A percentile compares a stretch with the other conserved stretches of the same genome.
These are phyloP conservation scores for Acacia crassicarpa DNA, from an alignment of 306 rosid species.

Conservation along the genomic window DNA sequence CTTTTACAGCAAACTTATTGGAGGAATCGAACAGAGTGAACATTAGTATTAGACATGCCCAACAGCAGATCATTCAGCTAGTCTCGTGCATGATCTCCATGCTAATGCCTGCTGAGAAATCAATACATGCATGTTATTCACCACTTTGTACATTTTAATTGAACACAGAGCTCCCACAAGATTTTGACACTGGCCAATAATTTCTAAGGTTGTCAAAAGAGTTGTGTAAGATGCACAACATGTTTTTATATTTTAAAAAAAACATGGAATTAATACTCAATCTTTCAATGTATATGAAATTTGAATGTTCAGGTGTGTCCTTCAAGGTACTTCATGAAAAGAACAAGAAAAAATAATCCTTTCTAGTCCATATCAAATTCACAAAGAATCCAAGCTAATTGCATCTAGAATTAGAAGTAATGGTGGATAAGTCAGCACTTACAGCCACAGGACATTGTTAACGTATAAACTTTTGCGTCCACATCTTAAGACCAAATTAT, in stretches of 20 bases:
- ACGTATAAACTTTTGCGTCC: too few relatives aligned
- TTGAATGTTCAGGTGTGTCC: not conserved
- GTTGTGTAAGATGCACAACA: not conserved
- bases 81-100: slow-evolving; percentile 13
- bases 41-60: slow-evolving; percentile 13
- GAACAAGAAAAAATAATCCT: not conserved
- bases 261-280: not conserved
- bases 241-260: not conserved
- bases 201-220: slow-evolving; percentile 9
- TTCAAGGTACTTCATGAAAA: slow-evolving; percentile 1
- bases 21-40: slow-evolving; percentile 16
- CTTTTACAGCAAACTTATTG: slow-evolving; percentile 36
- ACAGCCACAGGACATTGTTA: too few relatives aligned
- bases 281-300: not conserved
- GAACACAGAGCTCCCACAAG: not conserved
- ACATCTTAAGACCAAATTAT: not conserved
- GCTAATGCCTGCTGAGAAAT: slow-evolving; percentile 38
- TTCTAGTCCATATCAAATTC: slow-evolving; percentile 2
- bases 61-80: slow-evolving; percentile 26
- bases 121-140: slow-evolving; percentile 29
- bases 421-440: too few relatives aligned
- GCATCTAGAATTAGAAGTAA: too few relatives aligned
- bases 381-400: not conserved
- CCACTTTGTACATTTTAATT: not conserved
- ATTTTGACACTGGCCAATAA: not conserved